Percentiles rank a stretch among this genome's conserved stretches.
These are phyloP conservation scores for Ananas comosus DNA, from an alignment of 176 grass and related monocot genomes.

Conservation along the genomic window DNA sequence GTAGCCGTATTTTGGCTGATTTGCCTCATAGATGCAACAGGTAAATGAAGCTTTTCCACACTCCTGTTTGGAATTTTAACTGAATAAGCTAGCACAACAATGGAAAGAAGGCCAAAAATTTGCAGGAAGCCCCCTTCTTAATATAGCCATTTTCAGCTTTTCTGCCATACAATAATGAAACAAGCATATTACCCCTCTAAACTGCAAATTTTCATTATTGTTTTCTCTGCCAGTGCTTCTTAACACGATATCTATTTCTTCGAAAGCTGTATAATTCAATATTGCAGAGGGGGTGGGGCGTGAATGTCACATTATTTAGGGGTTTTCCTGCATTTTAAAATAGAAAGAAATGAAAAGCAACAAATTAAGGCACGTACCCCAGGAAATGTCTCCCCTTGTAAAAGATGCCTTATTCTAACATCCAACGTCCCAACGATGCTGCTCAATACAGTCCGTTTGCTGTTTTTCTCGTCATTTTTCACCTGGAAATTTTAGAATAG, in stretches of 20 bases:
- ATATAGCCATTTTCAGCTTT: too few species aligned
- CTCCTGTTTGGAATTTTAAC: conserved; percentile 36
- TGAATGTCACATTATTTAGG: background rate
- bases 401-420: conserved; percentile 54
- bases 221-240: too few species aligned
- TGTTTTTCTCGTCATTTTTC: conserved; percentile 41
- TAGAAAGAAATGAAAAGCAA: background rate
- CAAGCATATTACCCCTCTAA: background rate
- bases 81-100: conserved; percentile 8
- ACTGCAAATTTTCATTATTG: too few species aligned
- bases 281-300: too few species aligned
- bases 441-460: conserved; percentile 48
- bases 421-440: conserved; percentile 68
- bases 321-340: background rate
- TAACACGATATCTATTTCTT: background rate
- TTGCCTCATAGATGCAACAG: conserved; percentile 39
- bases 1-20: conserved; percentile 62
- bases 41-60: conserved; percentile 26
- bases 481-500: conserved; percentile 40
- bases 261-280: too few species aligned
- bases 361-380: conserved; percentile 19
- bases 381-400: conserved; percentile 59
- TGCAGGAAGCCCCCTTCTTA: background rate
- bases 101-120: conserved; percentile 6
- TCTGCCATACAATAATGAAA: conserved; percentile 1